Evolutionary conservation across 306 rosid genomes (phyloP).

Genomic region (Dryas drummondii): DNA sequence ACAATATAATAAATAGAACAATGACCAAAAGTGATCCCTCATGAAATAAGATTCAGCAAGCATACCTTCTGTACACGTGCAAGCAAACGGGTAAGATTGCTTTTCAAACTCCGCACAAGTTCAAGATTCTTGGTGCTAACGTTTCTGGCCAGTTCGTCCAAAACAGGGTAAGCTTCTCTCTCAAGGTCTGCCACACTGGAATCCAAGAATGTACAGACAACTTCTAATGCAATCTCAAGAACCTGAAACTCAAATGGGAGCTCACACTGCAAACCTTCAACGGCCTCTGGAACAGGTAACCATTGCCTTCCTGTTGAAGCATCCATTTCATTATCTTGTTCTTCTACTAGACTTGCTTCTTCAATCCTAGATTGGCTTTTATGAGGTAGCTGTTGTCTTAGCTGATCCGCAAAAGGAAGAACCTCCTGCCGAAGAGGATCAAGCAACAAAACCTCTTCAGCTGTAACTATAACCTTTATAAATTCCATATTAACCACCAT

Average conservation of each 20-base stretch:
- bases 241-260: conserved; percentile 97
- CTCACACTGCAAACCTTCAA: conserved; percentile 71
- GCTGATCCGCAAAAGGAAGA: conserved; percentile 92
- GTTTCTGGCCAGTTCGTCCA: conserved; percentile 92
- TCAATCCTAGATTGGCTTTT: conserved; percentile 22
- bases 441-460: conserved; percentile 84
- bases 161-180: conserved; percentile 83
- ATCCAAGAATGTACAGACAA: conserved; percentile 76
- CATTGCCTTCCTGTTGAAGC: conserved; percentile 49
- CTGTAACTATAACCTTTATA: conserved; percentile 80
- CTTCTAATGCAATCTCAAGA: conserved; percentile 92
- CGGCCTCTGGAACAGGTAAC: conserved; percentile 57
- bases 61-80: conserved; percentile 94
- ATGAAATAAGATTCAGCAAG: neutral
- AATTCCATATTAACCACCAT: conserved; percentile 96
- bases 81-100: conserved; percentile 89
- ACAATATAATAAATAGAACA: conserved; percentile 16
- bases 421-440: conserved; percentile 86
- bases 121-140: conserved; percentile 98
- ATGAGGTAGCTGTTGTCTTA: conserved; percentile 68
- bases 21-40: neutral
- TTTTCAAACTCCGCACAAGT: conserved; percentile 90
- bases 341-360: conserved; percentile 40
- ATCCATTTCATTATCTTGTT: conserved; percentile 56
- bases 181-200: conserved; percentile 85